Evolutionary conservation across 2,329 filamentous ascomycete genomes (phyloP), one percentile per base, ranked within the genome.

Genomic region (Fusarium duplospermum): DNA sequence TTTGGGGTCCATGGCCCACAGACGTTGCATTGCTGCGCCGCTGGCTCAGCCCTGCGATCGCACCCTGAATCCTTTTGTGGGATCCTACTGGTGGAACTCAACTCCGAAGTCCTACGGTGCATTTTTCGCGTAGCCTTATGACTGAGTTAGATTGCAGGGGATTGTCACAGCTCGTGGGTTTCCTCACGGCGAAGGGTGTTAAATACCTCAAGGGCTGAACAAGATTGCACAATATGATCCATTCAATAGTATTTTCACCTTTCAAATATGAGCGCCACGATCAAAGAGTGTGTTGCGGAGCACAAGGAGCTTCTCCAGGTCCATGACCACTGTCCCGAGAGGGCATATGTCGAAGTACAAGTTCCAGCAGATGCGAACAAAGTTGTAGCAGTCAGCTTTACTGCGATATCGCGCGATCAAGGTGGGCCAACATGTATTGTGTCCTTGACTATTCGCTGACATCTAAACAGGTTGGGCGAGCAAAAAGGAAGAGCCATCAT

Each of bases 241-340:
- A 35, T 10, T 24, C 0, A 9, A 20, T 5, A 6, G 27, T 22
- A n/a, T 27, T 7, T 2, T 20, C 1, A 35, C 11, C 18, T 18
- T 36, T 10, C 16, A 7, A 29, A 27, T 1, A 75, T 75, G 66
- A n/a, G 58, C 8, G 8, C 40, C 0, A 38, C 9, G 1, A 66
- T 42, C 4, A 73, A 69, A 61, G 60, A 62, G 13, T 64, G 52
- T 13, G 20, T 18, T 13, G 73, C 56, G 2, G 63, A 62, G 24
- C 70, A 70, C 14, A 72, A 61, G 3, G 68, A 74, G 3, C 38
- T 66, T 1, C 35, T 74, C 2, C 62, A 76, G 38, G 40, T 72
- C n/a, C 73, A 76, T 2, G 64, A 74, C 1, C 68, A 72, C 14
- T 76, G 73, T 6, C 73, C 73, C 0, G 64, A 74, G 4, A 42